Conservation (phyloP, 192 early-diverging fungal species). For the Coemansia guatemalensis region DNA sequence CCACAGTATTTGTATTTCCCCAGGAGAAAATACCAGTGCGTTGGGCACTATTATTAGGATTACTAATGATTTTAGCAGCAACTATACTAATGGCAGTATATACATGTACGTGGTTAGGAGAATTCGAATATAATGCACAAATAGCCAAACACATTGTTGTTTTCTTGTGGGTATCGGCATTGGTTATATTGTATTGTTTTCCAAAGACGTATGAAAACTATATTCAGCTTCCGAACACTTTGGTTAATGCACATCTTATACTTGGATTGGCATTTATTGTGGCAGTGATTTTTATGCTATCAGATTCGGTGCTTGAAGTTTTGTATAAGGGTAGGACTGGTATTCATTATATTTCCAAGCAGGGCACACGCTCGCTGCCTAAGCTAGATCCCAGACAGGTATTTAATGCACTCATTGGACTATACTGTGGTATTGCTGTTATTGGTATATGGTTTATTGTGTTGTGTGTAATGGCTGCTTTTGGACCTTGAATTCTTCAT, state of each 20-base stretch:
- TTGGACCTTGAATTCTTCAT: no score
- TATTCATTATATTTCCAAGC: neutral
- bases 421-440: neutral
- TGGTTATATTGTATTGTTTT: neutral
- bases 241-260: neutral
- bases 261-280: neutral
- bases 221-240: no score
- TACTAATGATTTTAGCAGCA: neutral
- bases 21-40: no score
- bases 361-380: constrained; percentile 2
- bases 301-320: neutral
- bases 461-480: no score
- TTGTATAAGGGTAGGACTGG: neutral
- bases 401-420: constrained; percentile 6
- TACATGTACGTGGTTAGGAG: constrained; percentile 9
- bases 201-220: neutral
- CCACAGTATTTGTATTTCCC: no score
- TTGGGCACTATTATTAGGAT: no score
- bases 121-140: constrained; percentile 7
- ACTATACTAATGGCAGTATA: constrained; percentile 1
- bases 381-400: neutral
- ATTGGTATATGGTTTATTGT: neutral
- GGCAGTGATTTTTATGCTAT: neutral
- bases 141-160: neutral
- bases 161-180: neutral